phyloP scores from a whole-genome alignment of 805 yeast genomes.

The Nakazawaea holstii region DNA sequence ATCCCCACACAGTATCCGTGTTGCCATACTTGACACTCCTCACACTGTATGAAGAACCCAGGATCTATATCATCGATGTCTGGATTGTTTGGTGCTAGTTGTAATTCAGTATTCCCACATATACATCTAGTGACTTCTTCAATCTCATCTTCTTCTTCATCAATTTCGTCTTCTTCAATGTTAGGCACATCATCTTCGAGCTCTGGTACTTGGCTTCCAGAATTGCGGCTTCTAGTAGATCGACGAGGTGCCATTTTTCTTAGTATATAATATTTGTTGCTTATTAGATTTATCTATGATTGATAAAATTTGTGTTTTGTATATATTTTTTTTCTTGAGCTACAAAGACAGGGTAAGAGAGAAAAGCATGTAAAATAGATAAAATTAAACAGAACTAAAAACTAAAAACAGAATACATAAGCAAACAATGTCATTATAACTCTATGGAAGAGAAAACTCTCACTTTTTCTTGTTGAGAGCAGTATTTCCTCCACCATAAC shows the following conservation, averaged over 20 bases:
- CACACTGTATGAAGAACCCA: conserved; percentile 81
- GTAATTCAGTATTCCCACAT: conserved; percentile 45
- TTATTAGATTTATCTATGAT: no score
- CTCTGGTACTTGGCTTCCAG: neutral
- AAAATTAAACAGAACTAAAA: neutral
- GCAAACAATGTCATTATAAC: no score
- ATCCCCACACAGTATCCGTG: conserved; percentile 96
- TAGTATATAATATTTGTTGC: neutral
- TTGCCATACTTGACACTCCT: conserved; percentile 93
- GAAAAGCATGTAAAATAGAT: neutral
- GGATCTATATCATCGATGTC: conserved; percentile 36
- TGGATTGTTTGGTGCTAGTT: conserved; percentile 22
- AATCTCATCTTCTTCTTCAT: conserved; percentile 22
- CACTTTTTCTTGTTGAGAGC: neutral
- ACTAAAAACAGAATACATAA: neutral
- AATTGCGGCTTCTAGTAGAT: conserved; percentile 4
- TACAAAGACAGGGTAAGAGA: neutral
- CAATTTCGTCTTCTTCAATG: conserved; percentile 12
- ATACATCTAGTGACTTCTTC: conserved; percentile 51
- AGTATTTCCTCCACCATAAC: conserved; percentile 2
- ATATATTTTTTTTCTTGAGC: neutral
- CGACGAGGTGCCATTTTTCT: conserved; percentile 7
- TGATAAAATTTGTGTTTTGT: no score
- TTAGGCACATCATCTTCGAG: neutral
- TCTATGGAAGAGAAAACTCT: neutral